phyloP scores from a whole-genome alignment of 2,329 filamentous ascomycete genomes.

The Sporothrix globosa region DNA sequence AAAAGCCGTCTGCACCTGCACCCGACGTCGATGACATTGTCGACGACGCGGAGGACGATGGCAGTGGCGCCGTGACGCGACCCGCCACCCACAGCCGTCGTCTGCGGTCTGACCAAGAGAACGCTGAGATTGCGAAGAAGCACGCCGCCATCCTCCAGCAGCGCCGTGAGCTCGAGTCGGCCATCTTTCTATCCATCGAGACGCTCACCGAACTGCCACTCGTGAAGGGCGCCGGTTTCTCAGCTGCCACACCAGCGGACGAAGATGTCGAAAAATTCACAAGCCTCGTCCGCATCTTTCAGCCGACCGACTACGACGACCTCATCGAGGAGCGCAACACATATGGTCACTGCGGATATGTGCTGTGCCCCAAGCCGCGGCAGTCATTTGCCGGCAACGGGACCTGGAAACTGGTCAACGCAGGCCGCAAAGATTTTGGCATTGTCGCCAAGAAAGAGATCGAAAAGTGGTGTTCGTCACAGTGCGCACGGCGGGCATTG shows the following conservation, averaged over 20 bases:
- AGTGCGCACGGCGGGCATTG: slow-evolving; percentile 76
- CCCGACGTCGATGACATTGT: background rate
- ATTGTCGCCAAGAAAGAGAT: slow-evolving; percentile 73
- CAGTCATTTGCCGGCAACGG: slow-evolving; percentile 59
- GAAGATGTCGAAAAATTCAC: slow-evolving; percentile 69
- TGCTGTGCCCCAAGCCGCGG: slow-evolving; percentile 71
- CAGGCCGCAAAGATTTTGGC: slow-evolving; percentile 58
- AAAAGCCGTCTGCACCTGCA: slow-evolving; percentile 54
- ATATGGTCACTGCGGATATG: slow-evolving; percentile 79
- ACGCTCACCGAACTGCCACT: slow-evolving; percentile 66
- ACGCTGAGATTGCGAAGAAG: slow-evolving; percentile 69
- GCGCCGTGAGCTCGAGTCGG: slow-evolving; percentile 74
- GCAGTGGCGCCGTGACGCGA: background rate
- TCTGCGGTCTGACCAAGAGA: slow-evolving; percentile 47
- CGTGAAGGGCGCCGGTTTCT: slow-evolving; percentile 41
- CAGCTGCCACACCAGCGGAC: slow-evolving; percentile 55
- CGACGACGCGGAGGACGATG: slow-evolving; percentile 38
- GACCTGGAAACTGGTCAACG: slow-evolving; percentile 68
- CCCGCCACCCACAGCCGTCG: slow-evolving; percentile 40
- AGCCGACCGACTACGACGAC: slow-evolving; percentile 86
- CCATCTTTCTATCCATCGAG: slow-evolving; percentile 74
- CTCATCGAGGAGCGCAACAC: slow-evolving; percentile 88
- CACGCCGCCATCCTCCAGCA: slow-evolving; percentile 83
- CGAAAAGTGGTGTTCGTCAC: slow-evolving; percentile 84
- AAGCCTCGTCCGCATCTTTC: slow-evolving; percentile 70